A percentile compares a stretch with the other conserved stretches of the same genome.
phyloP scores from a whole-genome alignment of 2,329 filamentous ascomycete species.

The Akanthomyces uredinophilus region DNA sequence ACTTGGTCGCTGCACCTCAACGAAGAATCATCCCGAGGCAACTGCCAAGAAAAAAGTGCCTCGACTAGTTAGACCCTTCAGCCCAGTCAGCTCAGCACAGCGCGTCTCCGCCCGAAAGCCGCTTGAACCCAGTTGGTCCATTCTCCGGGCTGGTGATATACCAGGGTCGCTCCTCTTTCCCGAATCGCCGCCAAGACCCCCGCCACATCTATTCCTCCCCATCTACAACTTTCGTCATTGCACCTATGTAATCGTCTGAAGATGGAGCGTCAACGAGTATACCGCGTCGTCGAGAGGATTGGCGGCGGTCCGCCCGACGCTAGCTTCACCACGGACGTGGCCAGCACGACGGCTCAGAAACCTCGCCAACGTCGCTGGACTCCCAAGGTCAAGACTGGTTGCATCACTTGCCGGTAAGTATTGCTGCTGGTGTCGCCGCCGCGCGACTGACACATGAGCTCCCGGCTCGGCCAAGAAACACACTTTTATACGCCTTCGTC shows the following conservation, averaged over 20 bases:
- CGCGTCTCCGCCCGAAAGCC: not conserved
- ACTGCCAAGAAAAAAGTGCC: not conserved
- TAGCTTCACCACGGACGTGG: not conserved
- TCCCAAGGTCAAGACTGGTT: conserved; percentile 20
- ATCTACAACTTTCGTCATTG: not conserved
- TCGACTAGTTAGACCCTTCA: not conserved
- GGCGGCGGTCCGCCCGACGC: not conserved
- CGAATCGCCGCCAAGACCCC: not conserved
- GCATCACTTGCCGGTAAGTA: conserved; percentile 20
- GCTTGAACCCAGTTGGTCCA: not conserved
- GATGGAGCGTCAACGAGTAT: conserved; percentile 11
- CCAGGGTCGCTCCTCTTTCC: not conserved
- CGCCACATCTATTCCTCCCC: not conserved
- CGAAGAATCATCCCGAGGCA: not conserved
- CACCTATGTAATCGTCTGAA: not conserved
- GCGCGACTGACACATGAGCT: not conserved
- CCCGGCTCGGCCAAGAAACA: not conserved
- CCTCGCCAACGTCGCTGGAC: conserved; percentile 13
- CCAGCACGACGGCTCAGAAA: not conserved
- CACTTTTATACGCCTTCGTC: not conserved
- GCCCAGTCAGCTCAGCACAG: not conserved
- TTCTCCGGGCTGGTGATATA: not conserved
- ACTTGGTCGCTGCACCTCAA: not conserved
- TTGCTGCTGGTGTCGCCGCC: not conserved
- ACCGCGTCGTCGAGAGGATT: not conserved